Percentiles rank a stretch among this genome's conserved stretches.
These are phyloP conservation scores for Plantago coronopus DNA, from an alignment of 305 asterid genomes.

Conservation along the genomic window DNA sequence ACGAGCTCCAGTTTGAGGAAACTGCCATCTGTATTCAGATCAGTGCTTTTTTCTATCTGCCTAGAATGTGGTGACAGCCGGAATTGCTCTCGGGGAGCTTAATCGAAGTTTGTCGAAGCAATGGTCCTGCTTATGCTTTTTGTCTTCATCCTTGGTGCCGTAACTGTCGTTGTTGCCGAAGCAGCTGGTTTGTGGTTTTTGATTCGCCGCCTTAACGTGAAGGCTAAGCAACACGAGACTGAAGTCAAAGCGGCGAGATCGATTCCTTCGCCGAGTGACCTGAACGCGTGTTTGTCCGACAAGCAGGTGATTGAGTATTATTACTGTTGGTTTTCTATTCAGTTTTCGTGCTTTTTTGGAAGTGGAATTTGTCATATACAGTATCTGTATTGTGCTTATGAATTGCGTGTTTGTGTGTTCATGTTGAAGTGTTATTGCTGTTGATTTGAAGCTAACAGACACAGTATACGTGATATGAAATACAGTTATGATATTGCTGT, in stretches of 20 bases:
- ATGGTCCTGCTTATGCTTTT: slow-evolving; percentile 40
- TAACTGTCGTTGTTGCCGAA: slow-evolving; percentile 53
- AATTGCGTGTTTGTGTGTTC: too few relatives aligned
- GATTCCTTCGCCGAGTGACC: slow-evolving; percentile 29
- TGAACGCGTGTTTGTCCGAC: slow-evolving; percentile 41
- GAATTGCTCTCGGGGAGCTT: too few relatives aligned
- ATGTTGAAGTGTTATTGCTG: too few relatives aligned
- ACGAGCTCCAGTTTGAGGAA: too few relatives aligned
- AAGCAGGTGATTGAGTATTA: slow-evolving; percentile 54
- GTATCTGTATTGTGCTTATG: too few relatives aligned
- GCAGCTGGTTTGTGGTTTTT: slow-evolving; percentile 45
- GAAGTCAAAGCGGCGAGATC: slow-evolving; percentile 25
- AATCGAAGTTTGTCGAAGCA: slow-evolving; percentile 11
- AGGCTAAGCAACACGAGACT: slow-evolving; percentile 30
- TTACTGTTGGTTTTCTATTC: slow-evolving; percentile 1
- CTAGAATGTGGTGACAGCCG: too few relatives aligned
- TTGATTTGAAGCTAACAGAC: too few relatives aligned
- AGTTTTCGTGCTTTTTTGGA: neutral
- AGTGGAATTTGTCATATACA: too few relatives aligned
- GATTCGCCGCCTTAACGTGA: slow-evolving; percentile 48
- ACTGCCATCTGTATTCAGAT: too few relatives aligned
- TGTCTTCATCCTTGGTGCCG: slow-evolving; percentile 60
- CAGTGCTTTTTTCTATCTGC: too few relatives aligned
- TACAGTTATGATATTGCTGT: too few relatives aligned
- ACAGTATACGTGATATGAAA: too few relatives aligned